Percentiles rank a stretch among this genome's conserved stretches.
Conservation (phyloP, 1,284 basidiomycete genomes). For the Trichosporon sp. region DNA sequence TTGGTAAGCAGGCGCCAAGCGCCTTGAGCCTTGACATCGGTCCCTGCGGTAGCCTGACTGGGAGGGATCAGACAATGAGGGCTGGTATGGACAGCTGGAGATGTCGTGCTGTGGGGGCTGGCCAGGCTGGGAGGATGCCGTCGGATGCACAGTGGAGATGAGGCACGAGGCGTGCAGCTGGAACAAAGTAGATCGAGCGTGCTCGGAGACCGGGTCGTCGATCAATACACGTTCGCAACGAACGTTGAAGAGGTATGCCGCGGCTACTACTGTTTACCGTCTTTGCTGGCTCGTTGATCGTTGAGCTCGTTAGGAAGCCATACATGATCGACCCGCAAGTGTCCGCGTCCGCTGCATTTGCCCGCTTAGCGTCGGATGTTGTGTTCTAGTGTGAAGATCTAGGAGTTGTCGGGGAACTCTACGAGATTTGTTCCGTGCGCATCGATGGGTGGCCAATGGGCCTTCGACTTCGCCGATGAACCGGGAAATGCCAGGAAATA, state of each 20-base stretch:
- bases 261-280: no score
- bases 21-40: neutral
- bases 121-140: neutral
- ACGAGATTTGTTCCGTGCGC: neutral
- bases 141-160: neutral
- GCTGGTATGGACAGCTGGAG: no score
- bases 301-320: neutral
- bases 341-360: neutral
- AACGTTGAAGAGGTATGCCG: no score
- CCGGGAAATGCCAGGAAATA: neutral
- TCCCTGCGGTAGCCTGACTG: neutral
- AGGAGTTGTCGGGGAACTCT: neutral
- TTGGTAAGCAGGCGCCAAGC: neutral
- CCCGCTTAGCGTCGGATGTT: neutral
- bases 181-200: neutral
- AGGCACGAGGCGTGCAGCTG: neutral
- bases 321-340: neutral
- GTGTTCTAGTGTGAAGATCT: neutral
- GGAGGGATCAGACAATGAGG: no score
- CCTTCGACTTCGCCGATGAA: neutral
- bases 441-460: neutral
- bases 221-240: neutral
- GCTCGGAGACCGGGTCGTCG: neutral
- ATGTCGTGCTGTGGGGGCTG: neutral
- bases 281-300: no score